Evolutionary conservation across 2,329 filamentous ascomycete genomes (phyloP).

Genomic region (Penicillium concentricum): DNA sequence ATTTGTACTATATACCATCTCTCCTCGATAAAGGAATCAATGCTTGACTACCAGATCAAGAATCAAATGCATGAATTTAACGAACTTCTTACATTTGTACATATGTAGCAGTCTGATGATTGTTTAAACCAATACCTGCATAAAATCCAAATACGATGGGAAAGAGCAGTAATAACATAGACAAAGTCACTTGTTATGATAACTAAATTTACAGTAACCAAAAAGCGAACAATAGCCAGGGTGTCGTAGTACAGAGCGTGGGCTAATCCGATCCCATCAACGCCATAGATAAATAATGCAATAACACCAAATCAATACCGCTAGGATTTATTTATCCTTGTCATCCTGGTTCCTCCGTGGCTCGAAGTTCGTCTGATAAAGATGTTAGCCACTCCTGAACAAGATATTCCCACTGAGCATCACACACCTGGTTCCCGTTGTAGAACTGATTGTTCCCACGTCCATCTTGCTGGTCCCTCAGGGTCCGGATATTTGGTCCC

Average conservation of each 20-base stretch:
- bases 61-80: conserved; percentile 7
- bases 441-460: conserved; percentile 71
- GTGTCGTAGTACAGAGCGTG: background rate
- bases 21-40: conserved; percentile 18
- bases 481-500: conserved; percentile 50
- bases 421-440: conserved; percentile 81
- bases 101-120: background rate
- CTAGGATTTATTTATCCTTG: conserved; percentile 30
- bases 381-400: background rate
- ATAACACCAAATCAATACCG: background rate
- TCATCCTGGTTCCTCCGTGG: conserved; percentile 62
- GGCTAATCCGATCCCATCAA: background rate
- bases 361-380: conserved; percentile 63
- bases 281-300: conserved; percentile 4
- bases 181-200: background rate
- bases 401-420: background rate
- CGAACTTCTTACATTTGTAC: background rate
- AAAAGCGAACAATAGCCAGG: background rate
- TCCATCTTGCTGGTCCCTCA: conserved; percentile 55
- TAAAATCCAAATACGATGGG: too few relatives aligned
- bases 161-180: background rate
- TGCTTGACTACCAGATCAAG: conserved; percentile 8
- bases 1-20: conserved; percentile 28
- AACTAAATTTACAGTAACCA: background rate
- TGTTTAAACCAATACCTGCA: background rate